Evolutionary conservation across 768 basidiomycete genomes (phyloP), one percentile per base, ranked within the genome.

Genomic region (Phlebiopsis gigantea): DNA sequence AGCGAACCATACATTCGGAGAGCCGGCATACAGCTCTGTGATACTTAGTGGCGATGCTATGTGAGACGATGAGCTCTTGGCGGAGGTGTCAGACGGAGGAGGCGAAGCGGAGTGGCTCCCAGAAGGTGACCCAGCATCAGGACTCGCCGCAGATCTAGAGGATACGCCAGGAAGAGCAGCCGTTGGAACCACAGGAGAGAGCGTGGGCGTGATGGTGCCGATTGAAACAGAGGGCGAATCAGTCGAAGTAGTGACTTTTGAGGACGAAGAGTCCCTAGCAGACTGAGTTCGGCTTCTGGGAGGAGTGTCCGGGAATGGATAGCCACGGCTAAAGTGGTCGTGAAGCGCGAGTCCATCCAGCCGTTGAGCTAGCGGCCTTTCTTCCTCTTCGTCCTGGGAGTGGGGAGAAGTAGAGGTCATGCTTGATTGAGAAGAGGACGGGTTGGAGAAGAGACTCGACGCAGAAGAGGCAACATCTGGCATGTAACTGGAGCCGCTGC

Each of bases 301-400:
- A 12, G 60, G 60, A 24, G 61, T 58, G 7, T 42, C 46, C 10
- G 66, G 66, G 56, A 67, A 67, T 1, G 66, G 66, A 41, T 62
- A 67, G 10, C 62, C 66, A 19, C 61, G 51, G 4, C 41, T 56
- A 29, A 26, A 24, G 24, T 34, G 21, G 14, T 43, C 46, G 17
- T 25, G 31, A 9, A 28, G 22, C n/a, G 22, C 25, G 9, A 30
- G 2, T 12, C 4, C 31, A 5, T 39, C 17, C 3, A 48, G 46
- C 26, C 39, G 24, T 24, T 42, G 43, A 6, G 21, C 10, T 31
- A 19, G 28, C 12, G 47, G 28, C 41, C 28, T 49, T 25, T 24
- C 25, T 3, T 25, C 42, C 5, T 51, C 28, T 14, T 44, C 17
- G 19, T 28, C 47, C 29, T 34, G 45, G 8, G 34, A 25, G 15